These are phyloP conservation scores for Solanum peruvianum DNA, from an alignment of 257 asterid species.

Conservation along the genomic window DNA sequence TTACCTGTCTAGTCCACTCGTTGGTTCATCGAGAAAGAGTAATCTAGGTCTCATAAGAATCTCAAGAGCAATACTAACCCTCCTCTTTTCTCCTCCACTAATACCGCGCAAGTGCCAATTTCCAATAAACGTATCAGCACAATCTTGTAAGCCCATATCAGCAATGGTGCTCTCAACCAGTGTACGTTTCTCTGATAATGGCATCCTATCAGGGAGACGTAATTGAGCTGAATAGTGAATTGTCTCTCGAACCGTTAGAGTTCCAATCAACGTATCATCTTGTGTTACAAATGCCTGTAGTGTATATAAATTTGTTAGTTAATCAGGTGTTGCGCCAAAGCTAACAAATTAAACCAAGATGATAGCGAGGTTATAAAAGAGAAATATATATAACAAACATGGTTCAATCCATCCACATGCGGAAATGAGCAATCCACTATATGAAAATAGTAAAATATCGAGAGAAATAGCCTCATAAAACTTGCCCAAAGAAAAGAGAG, in stretches of 20 bases:
- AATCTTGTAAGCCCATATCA: background rate
- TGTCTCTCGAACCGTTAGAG: background rate
- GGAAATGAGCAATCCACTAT: too few relatives aligned
- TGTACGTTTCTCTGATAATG: background rate
- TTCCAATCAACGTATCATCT: background rate
- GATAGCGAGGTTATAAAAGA: background rate
- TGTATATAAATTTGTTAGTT: background rate
- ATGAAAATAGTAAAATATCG: too few relatives aligned
- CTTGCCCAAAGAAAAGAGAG: background rate
- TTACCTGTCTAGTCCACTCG: slow-evolving; percentile 40
- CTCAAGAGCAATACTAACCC: slow-evolving; percentile 86
- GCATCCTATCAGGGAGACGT: background rate
- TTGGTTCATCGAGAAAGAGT: slow-evolving; percentile 42
- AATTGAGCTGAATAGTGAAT: background rate
- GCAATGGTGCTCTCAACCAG: background rate
- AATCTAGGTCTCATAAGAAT: slow-evolving; percentile 80
- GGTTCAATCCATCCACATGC: background rate
- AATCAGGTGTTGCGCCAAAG: background rate
- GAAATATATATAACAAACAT: background rate
- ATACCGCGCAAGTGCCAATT: slow-evolving; percentile 25
- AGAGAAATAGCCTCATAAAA: too few relatives aligned
- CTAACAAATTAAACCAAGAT: background rate
- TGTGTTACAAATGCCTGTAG: background rate
- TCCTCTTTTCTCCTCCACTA: slow-evolving; percentile 84
- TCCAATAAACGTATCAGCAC: background rate